A percentile compares a stretch with the other conserved stretches of the same genome.
Evolutionary conservation across 495 filamentous ascomycete genomes (phyloP).

Genomic region (Bryoglossum gracile): DNA sequence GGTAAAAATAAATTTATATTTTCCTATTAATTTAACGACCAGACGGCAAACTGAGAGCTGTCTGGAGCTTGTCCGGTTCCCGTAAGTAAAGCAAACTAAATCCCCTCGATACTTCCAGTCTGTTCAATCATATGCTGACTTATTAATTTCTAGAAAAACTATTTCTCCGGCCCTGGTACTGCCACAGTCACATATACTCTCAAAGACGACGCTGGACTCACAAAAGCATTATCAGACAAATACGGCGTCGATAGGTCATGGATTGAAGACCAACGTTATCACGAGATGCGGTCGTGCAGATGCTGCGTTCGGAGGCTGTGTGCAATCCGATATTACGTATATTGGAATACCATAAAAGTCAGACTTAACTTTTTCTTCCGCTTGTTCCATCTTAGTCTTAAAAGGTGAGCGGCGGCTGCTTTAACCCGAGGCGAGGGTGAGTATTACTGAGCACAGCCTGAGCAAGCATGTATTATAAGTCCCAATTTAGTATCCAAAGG

Average conservation of each 20-base stretch:
- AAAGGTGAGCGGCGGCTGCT: no score
- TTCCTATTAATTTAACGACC: no score
- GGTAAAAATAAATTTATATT: no score
- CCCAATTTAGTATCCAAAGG: no score
- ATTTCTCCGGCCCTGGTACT: background rate
- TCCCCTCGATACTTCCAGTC: background rate
- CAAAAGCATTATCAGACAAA: background rate
- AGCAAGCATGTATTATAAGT: no score
- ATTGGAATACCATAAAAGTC: conserved; percentile 16
- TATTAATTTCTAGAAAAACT: conserved; percentile 1
- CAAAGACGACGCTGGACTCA: conserved; percentile 5
- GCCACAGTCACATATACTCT: conserved; percentile 7
- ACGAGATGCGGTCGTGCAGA: background rate
- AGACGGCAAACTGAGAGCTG: no score
- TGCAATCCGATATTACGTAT: conserved; percentile 4
- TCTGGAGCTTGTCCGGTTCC: conserved; percentile 11
- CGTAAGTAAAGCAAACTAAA: conserved; percentile 1
- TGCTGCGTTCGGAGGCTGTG: background rate
- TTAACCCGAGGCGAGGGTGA: no score
- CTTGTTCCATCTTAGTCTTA: no score
- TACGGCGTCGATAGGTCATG: conserved; percentile 11
- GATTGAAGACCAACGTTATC: conserved; percentile 3
- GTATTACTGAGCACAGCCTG: no score
- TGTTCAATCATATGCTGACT: conserved; percentile 2
- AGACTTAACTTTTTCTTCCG: no score